Percentiles rank a stretch among this genome's conserved stretches.
Evolutionary conservation across 2,329 filamentous ascomycete species (phyloP).

Genomic region (Seiridium unicorne): DNA sequence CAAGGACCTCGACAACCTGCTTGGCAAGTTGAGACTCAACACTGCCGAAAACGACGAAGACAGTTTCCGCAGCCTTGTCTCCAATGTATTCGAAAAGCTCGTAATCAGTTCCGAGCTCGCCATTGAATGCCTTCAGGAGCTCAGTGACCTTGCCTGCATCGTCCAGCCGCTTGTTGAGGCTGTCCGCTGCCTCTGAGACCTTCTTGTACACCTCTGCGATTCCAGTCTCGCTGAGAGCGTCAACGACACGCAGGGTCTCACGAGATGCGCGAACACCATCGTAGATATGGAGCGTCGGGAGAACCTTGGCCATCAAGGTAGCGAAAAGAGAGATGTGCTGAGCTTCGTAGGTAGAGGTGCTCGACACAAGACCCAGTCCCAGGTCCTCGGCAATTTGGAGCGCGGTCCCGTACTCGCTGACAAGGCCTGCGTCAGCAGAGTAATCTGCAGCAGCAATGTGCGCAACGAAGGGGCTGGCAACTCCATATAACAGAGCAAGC

Average conservation of each 20-base stretch:
- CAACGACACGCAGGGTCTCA: conserved; percentile 79
- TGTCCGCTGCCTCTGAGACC: conserved; percentile 58
- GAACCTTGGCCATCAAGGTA: conserved; percentile 72
- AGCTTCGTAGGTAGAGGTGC: conserved; percentile 82
- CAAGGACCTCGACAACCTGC: conserved; percentile 73
- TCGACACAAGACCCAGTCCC: conserved; percentile 81
- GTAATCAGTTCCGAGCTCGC: conserved; percentile 91
- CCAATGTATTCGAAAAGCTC: conserved; percentile 92
- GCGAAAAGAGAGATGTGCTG: conserved; percentile 95
- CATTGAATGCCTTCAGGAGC: conserved; percentile 75
- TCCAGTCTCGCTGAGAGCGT: conserved; percentile 72
- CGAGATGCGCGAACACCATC: conserved; percentile 81
- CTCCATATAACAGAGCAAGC: conserved; percentile 84
- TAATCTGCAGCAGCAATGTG: conserved; percentile 94
- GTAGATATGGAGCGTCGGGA: conserved; percentile 86
- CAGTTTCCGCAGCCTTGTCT: conserved; percentile 73
- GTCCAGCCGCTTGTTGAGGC: conserved; percentile 67
- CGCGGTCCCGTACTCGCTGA: conserved; percentile 82
- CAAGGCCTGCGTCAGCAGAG: conserved; percentile 64
- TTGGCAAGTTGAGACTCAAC: conserved; percentile 83
- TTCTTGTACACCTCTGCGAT: conserved; percentile 68
- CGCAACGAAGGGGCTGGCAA: conserved; percentile 89
- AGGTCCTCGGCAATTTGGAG: conserved; percentile 85
- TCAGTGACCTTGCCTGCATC: conserved; percentile 68
- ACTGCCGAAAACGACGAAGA: conserved; percentile 90